Evolutionary conservation across 345 rosid species (phyloP), one percentile per base, ranked within the genome.

Genomic region (Acer yangbiense): DNA sequence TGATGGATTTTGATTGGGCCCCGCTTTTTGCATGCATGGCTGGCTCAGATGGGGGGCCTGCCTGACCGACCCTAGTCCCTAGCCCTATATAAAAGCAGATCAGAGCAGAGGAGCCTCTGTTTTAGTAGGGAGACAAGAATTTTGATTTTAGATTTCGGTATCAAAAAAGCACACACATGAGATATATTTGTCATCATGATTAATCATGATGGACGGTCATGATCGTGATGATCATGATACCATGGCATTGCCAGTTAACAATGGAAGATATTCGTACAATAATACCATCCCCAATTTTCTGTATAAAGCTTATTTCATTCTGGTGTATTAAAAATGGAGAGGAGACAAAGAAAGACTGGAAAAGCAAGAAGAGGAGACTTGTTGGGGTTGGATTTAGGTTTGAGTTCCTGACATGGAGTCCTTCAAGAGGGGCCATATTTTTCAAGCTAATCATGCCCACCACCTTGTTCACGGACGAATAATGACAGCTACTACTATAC

Each of bases 1-100:
- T 23, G 77, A 60, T 65, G 74, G 71, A 63, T 72, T 72, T 65
- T 64, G 83, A 76, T 35, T 46, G 39, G 46, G 11, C 77, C 58
- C 68, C 39, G 0, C 39, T 25, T 72, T 62, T 54, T 44, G 58
- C 71, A 60, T 81, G 80, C 84, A 75, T 76, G 78, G 80, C 52
- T 76, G 78, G 80, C 52, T 25, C 52, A 69, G 50, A 29, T 39
- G 14, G 46, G 72, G 72, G 41, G 11, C 71, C 52, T n/a, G 20
- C 41, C 76, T 57, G 65, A 55, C 57, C 55, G 17, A 10, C 72
- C 39, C 69, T 35, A 65, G 8, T 6, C 72, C 39, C 69, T 35
- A 65, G 18, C 7, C 35, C 39, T 35, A 35, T 69, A 6, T 20
- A 4, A 0, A 39, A 5, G 21, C 25, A 67, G 21, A 1, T 12